Evolutionary conservation across 495 filamentous ascomycete genomes (phyloP), one percentile per base, ranked within the genome.

Genomic region (Annulohypoxylon moriforme): DNA sequence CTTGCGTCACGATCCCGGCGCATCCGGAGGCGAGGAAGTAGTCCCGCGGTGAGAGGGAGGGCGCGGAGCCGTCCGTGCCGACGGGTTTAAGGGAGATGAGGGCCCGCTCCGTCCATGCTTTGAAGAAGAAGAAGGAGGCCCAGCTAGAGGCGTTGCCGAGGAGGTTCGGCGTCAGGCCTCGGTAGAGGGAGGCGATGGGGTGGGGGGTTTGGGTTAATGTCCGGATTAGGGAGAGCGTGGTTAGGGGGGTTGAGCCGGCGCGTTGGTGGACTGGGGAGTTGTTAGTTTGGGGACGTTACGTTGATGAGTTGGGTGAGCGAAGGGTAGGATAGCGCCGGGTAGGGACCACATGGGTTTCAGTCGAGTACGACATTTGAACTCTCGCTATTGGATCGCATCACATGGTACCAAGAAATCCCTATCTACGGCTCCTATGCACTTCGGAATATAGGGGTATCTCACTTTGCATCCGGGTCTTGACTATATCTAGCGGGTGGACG

Each of bases 401-500:
- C 36, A 10, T n/a, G 4, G 36, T n/a, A n/a, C 2, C n/a, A n/a
- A 4, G 14, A 13, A 13, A 40, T 40, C 36, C 36, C 13, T 40
- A n/a, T 14, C 0, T 14, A 2, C 36, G 36, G 36, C 13, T n/a
- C 36, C 36, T 13, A 14, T 40, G 36, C 36, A 14, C 36, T 40
- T n/a, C 13, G n/a, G 11, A 13, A 4, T 13, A 52, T 8, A 40
- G 34, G n/a, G 1, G 33, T 64, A 69, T 72, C 47, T 80, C 36
- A 95, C 94, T 88, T 82, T 99, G 96, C 72, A 99, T 88, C 64
- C 96, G 91, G 40, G 94, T 98, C 83, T 99, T 99, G 75, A 98
- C 87, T 64, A 98, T 88, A 81, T 99, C 96, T 57, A 99, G 85
- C 18, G 96, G 96, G 82, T 94, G 92, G 25, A 91, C 90, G 57